phyloP scores from a whole-genome alignment of 1,139 yeast genomes.

The Magnusiomyces paraingens region DNA sequence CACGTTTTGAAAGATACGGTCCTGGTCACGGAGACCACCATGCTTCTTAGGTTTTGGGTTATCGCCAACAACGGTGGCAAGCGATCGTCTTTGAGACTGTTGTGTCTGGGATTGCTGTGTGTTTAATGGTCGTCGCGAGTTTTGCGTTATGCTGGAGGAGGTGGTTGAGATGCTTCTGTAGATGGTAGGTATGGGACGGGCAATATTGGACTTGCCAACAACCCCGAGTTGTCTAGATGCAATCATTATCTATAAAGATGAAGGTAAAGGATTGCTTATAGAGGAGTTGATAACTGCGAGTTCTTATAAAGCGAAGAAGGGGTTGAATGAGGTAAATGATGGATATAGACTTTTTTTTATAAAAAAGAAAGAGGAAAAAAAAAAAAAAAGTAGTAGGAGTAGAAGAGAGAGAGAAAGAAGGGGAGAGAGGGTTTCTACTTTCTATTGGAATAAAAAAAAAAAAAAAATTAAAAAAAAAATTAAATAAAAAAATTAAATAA shows the following conservation, averaged over 20 bases:
- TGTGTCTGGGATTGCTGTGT: slow-evolving; percentile 4
- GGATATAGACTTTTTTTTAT: not conserved
- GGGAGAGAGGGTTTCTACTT: too few species aligned
- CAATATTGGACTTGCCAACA: not conserved
- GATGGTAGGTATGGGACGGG: not conserved
- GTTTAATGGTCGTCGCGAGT: not conserved
- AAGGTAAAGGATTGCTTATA: not conserved
- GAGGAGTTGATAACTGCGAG: not conserved
- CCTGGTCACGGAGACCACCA: slow-evolving; percentile 76
- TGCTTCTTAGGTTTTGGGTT: slow-evolving; percentile 42
- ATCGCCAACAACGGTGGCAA: slow-evolving; percentile 31
- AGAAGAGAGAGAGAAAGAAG: not conserved
- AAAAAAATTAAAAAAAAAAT: too few species aligned
- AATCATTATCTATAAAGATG: slow-evolving; percentile 5
- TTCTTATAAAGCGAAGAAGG: not conserved
- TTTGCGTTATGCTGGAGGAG: not conserved
- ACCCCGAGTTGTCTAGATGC: slow-evolving; percentile 14
- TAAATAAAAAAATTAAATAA: too few species aligned
- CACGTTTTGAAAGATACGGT: slow-evolving; percentile 78
- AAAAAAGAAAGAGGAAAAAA: not conserved
- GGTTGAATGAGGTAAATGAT: not conserved
- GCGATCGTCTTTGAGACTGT: slow-evolving; percentile 8
- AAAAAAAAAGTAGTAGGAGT: not conserved
- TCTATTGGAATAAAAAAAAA: too few species aligned
- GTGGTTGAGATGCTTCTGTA: not conserved